A percentile compares a stretch with the other conserved stretches of the same genome.
Conservation (phyloP, 139 green algal genomes). For the Chlamydomonas incerta region DNA sequence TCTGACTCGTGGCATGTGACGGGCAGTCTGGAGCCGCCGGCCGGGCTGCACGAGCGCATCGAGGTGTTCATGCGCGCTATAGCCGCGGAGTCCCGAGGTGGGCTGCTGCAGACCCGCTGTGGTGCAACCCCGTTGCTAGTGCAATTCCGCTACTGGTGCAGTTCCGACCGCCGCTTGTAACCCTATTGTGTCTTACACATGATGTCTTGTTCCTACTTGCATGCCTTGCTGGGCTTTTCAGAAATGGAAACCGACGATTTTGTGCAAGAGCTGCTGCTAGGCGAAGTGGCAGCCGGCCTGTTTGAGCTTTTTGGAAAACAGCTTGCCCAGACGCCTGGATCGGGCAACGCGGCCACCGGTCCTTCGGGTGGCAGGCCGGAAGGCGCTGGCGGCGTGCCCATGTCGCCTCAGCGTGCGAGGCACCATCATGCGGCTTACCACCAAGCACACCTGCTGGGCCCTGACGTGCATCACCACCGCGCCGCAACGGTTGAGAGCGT, state of each 20-base stretch:
- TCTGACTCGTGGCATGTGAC: not conserved
- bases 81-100: not conserved
- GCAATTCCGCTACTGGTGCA: not conserved
- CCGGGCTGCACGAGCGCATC: not conserved
- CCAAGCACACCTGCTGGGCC: not conserved
- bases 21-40: not conserved
- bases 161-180: not conserved
- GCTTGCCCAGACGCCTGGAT: not conserved
- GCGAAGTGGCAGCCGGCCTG: not conserved
- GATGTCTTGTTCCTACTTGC: too few species aligned
- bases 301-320: not conserved
- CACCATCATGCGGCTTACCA: not conserved
- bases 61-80: constrained; percentile 20
- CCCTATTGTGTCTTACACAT: too few species aligned
- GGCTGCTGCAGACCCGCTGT: too few species aligned
- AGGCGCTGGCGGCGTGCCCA: not conserved
- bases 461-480: not conserved
- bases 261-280: constrained; percentile 13
- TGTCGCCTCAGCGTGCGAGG: too few species aligned
- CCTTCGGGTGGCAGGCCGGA: not conserved
- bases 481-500: not conserved
- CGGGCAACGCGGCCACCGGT: not conserved
- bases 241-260: constrained; percentile 3
- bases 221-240: not conserved
- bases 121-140: too few species aligned